Evolutionary conservation across 768 basidiomycete genomes (phyloP), one percentile per base, ranked within the genome.

Genomic region (Psilocybe subaeruginosa): DNA sequence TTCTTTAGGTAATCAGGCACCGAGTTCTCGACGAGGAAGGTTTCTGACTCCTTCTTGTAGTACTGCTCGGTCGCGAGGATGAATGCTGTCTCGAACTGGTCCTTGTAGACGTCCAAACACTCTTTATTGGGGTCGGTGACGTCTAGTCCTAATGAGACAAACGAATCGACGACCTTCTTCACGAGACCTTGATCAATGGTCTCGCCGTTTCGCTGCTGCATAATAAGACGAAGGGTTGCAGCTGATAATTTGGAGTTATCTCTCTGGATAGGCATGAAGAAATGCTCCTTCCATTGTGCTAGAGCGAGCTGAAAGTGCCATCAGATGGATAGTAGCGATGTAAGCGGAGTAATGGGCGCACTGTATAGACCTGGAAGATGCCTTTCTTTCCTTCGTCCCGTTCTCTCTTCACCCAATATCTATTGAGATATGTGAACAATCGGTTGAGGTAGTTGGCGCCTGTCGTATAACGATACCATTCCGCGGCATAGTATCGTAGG

Each of bases 341-440:
- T 37, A 29, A 35, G 55, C 35, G 35, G 50, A 54, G 30, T 43
- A 12, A 56, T 35, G 59, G 30, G 71, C 90, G 69, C 68, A 97
- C 96, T 27, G 97, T 99, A 75, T 99, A 99, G 17, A 99, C 95
- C 2, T 88, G 89, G 74, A 97, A 99, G 23, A 99, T 92, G 39
- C 90, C 90, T 77, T 96, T 97, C 73, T 97, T 87, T 12, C 97
- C 97, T 72, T 99, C 97, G 68, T 99, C 97, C 72, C 97, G 89
- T 74, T 99, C 97, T 58, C 97, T 87, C 78, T 97, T 99, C 52
- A 99, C 97, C 97, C 97, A 99, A 74, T 99, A 96, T 31, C 97
- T 92, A 75, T 99, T 99, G 60, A 99, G 85, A 77, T 99, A 99
- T 8, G 93, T 93, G 80, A 99, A 99, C 39, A 99, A 76, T 60